Percentiles rank a stretch among this genome's conserved stretches.
phyloP scores from a whole-genome alignment of 129 eudicot species.

The Daucus carota region DNA sequence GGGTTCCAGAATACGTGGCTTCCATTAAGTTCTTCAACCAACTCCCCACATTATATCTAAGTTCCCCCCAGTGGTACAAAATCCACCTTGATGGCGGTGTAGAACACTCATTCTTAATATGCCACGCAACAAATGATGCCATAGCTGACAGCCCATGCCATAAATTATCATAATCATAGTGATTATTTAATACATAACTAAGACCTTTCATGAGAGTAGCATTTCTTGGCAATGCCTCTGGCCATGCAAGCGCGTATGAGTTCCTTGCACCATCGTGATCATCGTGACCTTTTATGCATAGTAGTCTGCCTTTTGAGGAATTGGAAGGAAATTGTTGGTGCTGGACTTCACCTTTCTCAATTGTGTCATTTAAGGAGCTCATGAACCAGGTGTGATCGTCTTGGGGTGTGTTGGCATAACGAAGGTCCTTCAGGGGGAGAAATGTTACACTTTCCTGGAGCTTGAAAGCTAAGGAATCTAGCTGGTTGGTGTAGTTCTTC shows the following conservation, averaged over 20 bases:
- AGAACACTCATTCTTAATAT: slow-evolving; percentile 39
- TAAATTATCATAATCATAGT: slow-evolving; percentile 55
- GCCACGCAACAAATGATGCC: slow-evolving; percentile 80
- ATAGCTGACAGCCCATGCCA: slow-evolving; percentile 74
- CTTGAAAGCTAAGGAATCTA: slow-evolving; percentile 24
- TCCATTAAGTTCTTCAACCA: slow-evolving; percentile 57
- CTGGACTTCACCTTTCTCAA: slow-evolving; percentile 63
- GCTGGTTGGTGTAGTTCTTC: slow-evolving; percentile 7
- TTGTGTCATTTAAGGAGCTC: slow-evolving; percentile 72
- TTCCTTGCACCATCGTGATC: slow-evolving; percentile 85
- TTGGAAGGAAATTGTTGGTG: slow-evolving; percentile 63
- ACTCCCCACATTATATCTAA: slow-evolving; percentile 44
- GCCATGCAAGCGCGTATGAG: slow-evolving; percentile 79
- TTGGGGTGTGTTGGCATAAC: slow-evolving; percentile 46
- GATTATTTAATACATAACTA: slow-evolving; percentile 65
- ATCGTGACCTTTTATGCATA: slow-evolving; percentile 75
- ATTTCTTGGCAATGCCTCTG: slow-evolving; percentile 45
- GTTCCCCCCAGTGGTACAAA: slow-evolving; percentile 69
- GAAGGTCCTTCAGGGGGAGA: slow-evolving; percentile 75
- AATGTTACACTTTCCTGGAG: slow-evolving; percentile 64
- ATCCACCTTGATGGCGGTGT: slow-evolving; percentile 42
- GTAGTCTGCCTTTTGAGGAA: slow-evolving; percentile 48
- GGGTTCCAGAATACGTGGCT: slow-evolving; percentile 48
- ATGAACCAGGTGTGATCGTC: slow-evolving; percentile 98
- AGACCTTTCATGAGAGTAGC: slow-evolving; percentile 54